These are phyloP conservation scores for Fusarium sp. DNA, from an alignment of 2,329 filamentous ascomycete species.

Conservation along the genomic window DNA sequence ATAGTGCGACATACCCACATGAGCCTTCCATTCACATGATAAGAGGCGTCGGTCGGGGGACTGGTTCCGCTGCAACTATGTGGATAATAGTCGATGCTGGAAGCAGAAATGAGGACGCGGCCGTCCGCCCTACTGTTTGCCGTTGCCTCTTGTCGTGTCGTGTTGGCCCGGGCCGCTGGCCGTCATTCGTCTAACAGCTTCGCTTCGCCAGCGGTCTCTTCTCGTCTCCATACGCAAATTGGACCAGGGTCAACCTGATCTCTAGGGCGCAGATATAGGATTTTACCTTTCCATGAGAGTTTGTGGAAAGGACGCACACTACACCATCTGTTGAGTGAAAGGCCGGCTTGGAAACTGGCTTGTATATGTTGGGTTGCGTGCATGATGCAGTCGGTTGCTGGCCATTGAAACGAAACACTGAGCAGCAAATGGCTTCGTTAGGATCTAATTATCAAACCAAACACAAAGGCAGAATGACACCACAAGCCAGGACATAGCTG, in stretches of 20 bases:
- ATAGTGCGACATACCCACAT: constrained; percentile 31
- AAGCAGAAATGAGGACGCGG: background rate
- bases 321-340: background rate
- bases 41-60: constrained; percentile 32
- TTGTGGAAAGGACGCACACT: background rate
- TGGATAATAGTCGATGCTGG: constrained; percentile 2
- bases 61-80: constrained; percentile 22
- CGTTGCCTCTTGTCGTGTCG: background rate
- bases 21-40: constrained; percentile 42
- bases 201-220: background rate
- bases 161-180: background rate
- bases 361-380: constrained; percentile 5
- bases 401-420: constrained; percentile 7
- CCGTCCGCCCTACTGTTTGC: constrained; percentile 2
- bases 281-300: background rate
- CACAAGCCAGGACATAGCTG: background rate
- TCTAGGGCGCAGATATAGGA: background rate
- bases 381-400: constrained; percentile 5
- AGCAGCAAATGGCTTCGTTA: constrained; percentile 22
- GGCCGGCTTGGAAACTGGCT: background rate
- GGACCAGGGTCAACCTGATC: constrained; percentile 4
- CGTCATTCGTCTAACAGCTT: constrained; percentile 9
- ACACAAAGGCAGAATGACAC: constrained; percentile 11
- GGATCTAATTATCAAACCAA: constrained; percentile 6
- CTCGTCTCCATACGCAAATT: background rate